Conservation (phyloP, 345 rosid species). For the Cardamine occulta region DNA sequence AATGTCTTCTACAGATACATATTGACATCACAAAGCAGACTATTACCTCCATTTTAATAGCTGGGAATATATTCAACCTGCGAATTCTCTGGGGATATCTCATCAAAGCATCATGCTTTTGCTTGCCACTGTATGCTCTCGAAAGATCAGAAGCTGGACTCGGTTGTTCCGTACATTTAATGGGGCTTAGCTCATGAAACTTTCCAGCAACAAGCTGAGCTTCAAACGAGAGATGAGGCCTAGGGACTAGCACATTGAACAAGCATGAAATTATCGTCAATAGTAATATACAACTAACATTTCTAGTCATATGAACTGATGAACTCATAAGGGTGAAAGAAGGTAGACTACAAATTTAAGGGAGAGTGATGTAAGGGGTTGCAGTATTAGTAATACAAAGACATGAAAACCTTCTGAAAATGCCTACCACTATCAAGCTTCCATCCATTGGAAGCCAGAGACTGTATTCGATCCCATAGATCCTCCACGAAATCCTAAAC, state of each 20-base stretch:
- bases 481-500: constrained; percentile 96
- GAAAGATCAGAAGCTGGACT: constrained; percentile 59
- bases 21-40: constrained; percentile 29
- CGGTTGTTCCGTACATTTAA: constrained; percentile 81
- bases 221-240: constrained; percentile 96
- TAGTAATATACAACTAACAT: constrained; percentile 10
- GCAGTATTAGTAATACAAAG: constrained; percentile 17
- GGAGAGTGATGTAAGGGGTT: constrained; percentile 10
- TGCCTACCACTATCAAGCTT: constrained; percentile 84
- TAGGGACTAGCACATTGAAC: constrained; percentile 66
- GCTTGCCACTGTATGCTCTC: constrained; percentile 61
- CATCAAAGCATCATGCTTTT: constrained; percentile 79
- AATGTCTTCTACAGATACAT: neutral
- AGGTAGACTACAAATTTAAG: constrained; percentile 1
- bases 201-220: constrained; percentile 99
- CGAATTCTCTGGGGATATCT: constrained; percentile 89
- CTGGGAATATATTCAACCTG: constrained; percentile 88
- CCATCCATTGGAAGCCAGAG: constrained; percentile 82
- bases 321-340: constrained; percentile 1
- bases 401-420: constrained; percentile 8
- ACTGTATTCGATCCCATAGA: constrained; percentile 77
- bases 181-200: constrained; percentile 72
- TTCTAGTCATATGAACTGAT: constrained; percentile 6
- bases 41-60: constrained; percentile 78
- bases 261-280: constrained; percentile 5